Evolutionary conservation across 75 land plant genomes (phyloP).

Genomic region (Selaginella tamariscina): DNA sequence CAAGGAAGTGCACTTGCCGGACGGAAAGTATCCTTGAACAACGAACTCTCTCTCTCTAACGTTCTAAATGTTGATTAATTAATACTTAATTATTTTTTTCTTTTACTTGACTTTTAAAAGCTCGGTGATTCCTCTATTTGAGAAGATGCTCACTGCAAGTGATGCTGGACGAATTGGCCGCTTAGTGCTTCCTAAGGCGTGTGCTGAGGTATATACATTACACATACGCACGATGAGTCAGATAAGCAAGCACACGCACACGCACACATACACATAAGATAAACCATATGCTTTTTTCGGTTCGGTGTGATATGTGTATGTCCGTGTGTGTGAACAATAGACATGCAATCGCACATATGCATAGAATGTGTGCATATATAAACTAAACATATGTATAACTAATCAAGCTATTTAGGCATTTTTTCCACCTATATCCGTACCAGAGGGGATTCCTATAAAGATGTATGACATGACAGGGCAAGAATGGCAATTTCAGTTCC

Average conservation of each 20-base stretch:
- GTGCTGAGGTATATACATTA: constrained; percentile 64
- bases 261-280: no score
- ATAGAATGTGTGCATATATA: no score
- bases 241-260: no score
- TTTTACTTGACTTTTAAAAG: constrained; percentile 20
- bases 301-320: no score
- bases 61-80: no score
- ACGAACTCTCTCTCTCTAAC: background rate
- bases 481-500: constrained; percentile 85
- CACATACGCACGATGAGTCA: background rate
- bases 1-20: background rate
- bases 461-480: constrained; percentile 73
- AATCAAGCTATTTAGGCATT: constrained; percentile 79
- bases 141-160: constrained; percentile 90
- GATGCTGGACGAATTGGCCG: constrained; percentile 94
- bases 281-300: no score
- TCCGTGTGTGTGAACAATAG: no score
- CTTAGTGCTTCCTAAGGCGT: constrained; percentile 90
- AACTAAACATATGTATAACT: no score
- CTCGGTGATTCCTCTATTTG: constrained; percentile 70
- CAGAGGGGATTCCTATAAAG: constrained; percentile 72
- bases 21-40: background rate
- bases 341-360: no score
- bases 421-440: constrained; percentile 85
- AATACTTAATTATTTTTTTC: no score